Percentiles rank a stretch among this genome's conserved stretches.
These are phyloP conservation scores for Citeromyces nyonsensis DNA, from an alignment of 805 yeast genomes.

Conservation along the genomic window DNA sequence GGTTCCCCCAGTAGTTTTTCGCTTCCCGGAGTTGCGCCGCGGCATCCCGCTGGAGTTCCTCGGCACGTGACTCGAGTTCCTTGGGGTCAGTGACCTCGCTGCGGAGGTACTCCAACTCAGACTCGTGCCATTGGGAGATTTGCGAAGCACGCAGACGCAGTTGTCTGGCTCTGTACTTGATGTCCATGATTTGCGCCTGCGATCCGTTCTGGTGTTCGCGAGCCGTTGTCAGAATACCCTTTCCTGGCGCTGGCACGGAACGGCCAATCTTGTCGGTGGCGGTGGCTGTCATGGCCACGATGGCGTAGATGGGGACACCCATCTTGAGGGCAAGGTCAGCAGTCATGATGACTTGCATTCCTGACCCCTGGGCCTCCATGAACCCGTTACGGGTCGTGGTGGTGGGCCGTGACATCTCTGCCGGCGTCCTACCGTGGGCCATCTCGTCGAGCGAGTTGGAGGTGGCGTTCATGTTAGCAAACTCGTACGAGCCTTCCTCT, in stretches of 20 bases:
- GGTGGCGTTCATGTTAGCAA: slow-evolving; percentile 98
- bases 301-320: slow-evolving; percentile 99
- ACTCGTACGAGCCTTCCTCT: slow-evolving; percentile 96
- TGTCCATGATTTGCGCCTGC: slow-evolving; percentile 68
- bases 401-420: slow-evolving; percentile 97
- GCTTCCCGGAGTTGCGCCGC: slow-evolving; percentile 76
- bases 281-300: slow-evolving; percentile 87
- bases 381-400: slow-evolving; percentile 94
- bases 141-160: slow-evolving; percentile 64
- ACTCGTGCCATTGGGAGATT: slow-evolving; percentile 72
- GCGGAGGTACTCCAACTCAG: slow-evolving; percentile 55
- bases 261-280: slow-evolving; percentile 98
- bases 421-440: slow-evolving; percentile 93
- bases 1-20: slow-evolving; percentile 89
- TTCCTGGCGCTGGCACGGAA: slow-evolving; percentile 99
- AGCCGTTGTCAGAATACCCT: slow-evolving; percentile 97
- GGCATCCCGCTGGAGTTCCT: slow-evolving; percentile 78
- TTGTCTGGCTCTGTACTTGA: slow-evolving; percentile 90
- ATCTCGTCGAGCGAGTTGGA: slow-evolving; percentile 79
- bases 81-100: slow-evolving; percentile 53
- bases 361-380: slow-evolving; percentile 99
- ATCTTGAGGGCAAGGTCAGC: slow-evolving; percentile 87
- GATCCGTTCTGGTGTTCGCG: slow-evolving; percentile 70
- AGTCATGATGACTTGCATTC: slow-evolving; percentile 92
- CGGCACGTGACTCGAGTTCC: slow-evolving; percentile 48